Base-by-base conservation (phyloP, 2,329 filamentous ascomycete genomes). In the Ceratocystis huliohia region DNA sequence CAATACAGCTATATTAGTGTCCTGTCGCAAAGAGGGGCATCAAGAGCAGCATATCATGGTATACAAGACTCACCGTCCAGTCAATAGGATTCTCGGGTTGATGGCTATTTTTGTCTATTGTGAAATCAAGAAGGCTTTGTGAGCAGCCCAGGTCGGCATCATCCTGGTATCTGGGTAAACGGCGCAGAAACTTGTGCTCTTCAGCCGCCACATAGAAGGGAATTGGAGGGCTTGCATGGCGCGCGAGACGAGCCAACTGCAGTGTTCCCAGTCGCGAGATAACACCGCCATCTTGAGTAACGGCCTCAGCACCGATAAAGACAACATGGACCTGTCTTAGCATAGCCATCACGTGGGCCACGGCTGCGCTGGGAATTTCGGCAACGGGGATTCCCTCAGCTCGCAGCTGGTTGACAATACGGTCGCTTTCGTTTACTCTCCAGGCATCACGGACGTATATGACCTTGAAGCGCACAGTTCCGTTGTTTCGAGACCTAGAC, bases 101-200 rank as follows among this genome's bases (percentile, higher is more conserved):
- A 68, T 82, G 74, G 66, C 75, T 78, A 53, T 71, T 63, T 13
- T 69, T 78, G 4, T 82, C 79, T 1, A 83, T 84, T 71, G 80
- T 81, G 74, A 94, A 95, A 62, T 89, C 84, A 68, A 94, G 80
- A 15, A 95, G 82, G 44, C 84, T 82, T 75, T 96, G 91, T 73
- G 88, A 83, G 70, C 96, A 78, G 0, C 89, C 89, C 67, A 96
- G 78, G 73, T 94, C 89, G 68, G 87, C 84, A 53, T 70, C 69
- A 37, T 61, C 64, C 76, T 96, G 91, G 69, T 87, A 85, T 25
- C 94, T 78, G 1, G 93, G 90, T 30, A 66, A 33, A 66, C 94
- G 82, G 72, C 91, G 83, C 59, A 95, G 91, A 73, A 99, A 96
- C 78, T 99, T 99, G 80, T 99, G 94, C 72, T 89, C 95, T 78